These are phyloP conservation scores for Apiospora malaysiana DNA, from an alignment of 2,329 filamentous ascomycete genomes.

Conservation along the genomic window DNA sequence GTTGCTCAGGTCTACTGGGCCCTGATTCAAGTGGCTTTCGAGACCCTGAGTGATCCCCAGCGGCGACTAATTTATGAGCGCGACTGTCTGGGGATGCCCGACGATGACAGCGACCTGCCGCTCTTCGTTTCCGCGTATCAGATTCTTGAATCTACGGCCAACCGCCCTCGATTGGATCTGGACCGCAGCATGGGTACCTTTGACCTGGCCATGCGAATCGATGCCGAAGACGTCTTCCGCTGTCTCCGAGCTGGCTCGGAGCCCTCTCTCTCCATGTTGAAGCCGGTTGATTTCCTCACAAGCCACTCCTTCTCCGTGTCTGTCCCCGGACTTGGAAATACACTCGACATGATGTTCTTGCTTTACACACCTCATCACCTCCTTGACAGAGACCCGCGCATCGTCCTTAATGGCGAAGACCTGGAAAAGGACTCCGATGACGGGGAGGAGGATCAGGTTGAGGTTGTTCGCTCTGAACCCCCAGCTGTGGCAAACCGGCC, in stretches of 20 bases:
- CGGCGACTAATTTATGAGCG: slow-evolving; percentile 49
- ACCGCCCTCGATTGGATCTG: background rate
- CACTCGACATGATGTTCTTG: background rate
- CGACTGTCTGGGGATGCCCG: slow-evolving; percentile 5
- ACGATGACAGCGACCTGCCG: slow-evolving; percentile 5
- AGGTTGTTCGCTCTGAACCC: background rate
- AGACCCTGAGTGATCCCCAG: slow-evolving; percentile 52
- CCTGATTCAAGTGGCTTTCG: slow-evolving; percentile 51
- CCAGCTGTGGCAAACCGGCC: background rate
- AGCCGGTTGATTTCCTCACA: slow-evolving; percentile 28
- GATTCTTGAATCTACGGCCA: slow-evolving; percentile 14
- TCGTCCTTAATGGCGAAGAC: background rate
- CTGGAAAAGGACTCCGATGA: background rate
- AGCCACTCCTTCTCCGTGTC: slow-evolving; percentile 23
- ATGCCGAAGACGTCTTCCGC: background rate
- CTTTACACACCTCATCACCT: slow-evolving; percentile 5
- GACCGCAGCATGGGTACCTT: slow-evolving; percentile 1
- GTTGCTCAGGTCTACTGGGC: slow-evolving; percentile 49
- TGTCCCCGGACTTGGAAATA: slow-evolving; percentile 20
- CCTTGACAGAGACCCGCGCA: slow-evolving; percentile 1
- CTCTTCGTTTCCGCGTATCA: background rate
- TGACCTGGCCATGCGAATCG: background rate
- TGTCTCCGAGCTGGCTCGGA: background rate
- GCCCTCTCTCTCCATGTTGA: background rate
- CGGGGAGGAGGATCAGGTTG: background rate